phyloP scores from a whole-genome alignment of 257 asterid genomes.

The Solanum clarkiae region DNA sequence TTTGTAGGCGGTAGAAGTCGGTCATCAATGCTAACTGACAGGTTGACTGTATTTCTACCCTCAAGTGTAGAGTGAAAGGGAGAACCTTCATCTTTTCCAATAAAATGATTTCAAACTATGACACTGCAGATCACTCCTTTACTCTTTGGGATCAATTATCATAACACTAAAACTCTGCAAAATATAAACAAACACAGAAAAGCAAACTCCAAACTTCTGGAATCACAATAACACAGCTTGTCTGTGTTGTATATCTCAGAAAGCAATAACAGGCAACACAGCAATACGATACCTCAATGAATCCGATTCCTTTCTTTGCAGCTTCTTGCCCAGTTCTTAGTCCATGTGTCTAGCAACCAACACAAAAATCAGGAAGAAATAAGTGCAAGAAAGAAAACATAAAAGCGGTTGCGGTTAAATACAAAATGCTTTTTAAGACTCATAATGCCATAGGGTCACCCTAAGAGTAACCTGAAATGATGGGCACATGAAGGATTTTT shows the following conservation, averaged over 20 bases:
- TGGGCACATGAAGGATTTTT: background rate
- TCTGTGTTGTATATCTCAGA: background rate
- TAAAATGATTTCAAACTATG: background rate
- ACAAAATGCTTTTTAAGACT: background rate
- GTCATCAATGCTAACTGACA: background rate
- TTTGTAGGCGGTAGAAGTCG: background rate
- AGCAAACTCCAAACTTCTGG: background rate
- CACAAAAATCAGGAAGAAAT: background rate
- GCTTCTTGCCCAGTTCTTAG: slow-evolving; percentile 70
- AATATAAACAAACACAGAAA: background rate
- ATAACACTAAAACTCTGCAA: background rate
- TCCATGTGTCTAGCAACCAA: slow-evolving; percentile 73
- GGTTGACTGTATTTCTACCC: background rate
- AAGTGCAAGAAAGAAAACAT: background rate
- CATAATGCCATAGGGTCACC: background rate
- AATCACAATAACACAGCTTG: background rate
- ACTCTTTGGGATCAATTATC: background rate
- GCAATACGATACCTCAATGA: slow-evolving; percentile 52
- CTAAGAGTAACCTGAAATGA: background rate
- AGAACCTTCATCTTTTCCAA: background rate
- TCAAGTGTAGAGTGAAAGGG: background rate
- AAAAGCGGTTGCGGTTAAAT: background rate
- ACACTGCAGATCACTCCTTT: background rate
- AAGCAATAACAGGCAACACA: background rate
- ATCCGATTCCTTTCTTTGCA: slow-evolving; percentile 63